Conservation (phyloP, 192 early-diverging fungal genomes). For the Kickxella alabastrina region DNA sequence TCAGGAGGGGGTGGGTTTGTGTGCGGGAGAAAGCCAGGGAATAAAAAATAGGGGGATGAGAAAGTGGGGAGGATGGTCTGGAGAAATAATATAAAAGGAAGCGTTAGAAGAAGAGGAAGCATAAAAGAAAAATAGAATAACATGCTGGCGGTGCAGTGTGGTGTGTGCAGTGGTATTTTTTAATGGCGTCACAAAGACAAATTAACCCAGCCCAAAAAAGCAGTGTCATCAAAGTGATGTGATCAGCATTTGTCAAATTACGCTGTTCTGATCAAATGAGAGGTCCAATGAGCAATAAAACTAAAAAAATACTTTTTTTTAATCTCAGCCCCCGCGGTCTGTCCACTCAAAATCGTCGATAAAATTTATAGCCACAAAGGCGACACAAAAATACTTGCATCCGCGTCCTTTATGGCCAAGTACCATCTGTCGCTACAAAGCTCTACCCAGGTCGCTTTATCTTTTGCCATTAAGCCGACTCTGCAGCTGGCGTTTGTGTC, state of each 20-base stretch:
- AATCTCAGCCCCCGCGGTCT: background rate
- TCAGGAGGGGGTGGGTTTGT: too few species aligned
- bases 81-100: background rate
- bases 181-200: background rate
- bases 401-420: too few species aligned
- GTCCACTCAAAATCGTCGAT: too few species aligned
- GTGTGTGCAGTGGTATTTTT: background rate
- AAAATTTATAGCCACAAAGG: too few species aligned
- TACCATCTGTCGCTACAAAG: too few species aligned
- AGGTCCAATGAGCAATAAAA: too few species aligned
- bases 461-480: too few species aligned
- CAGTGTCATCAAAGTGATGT: background rate
- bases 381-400: too few species aligned
- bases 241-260: too few species aligned
- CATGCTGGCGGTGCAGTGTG: background rate
- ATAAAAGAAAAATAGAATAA: background rate
- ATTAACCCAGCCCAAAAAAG: too few species aligned
- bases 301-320: background rate
- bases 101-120: background rate
- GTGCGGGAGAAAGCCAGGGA: background rate
- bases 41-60: background rate
- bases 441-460: too few species aligned
- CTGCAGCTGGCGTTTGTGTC: conserved; percentile 47
- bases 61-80: background rate
- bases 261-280: too few species aligned